phyloP scores from a whole-genome alignment of 192 early-diverging fungal genomes.

The Mycoemilia scoparia region DNA sequence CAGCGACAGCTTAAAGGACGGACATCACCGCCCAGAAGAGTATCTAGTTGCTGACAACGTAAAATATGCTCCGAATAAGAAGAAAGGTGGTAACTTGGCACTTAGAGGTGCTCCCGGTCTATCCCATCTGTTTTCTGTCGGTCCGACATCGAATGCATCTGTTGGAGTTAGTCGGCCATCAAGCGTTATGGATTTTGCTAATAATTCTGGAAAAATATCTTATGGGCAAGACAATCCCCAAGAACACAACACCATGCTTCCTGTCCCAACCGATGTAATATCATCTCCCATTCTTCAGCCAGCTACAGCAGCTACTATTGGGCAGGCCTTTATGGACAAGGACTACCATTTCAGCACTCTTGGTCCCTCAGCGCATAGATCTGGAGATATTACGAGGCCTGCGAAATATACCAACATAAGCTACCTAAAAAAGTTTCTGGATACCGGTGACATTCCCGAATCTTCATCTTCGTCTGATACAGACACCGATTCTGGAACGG shows the following conservation, averaged over 20 bases:
- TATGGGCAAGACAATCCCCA: too few species aligned
- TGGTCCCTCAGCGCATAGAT: too few species aligned
- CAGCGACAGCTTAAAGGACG: too few species aligned
- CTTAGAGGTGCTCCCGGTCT: constrained; percentile 25
- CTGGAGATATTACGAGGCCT: too few species aligned
- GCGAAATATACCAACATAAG: constrained; percentile 29
- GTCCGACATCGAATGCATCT: too few species aligned
- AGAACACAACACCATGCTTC: constrained; percentile 3
- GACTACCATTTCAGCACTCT: constrained; percentile 10
- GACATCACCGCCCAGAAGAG: too few species aligned
- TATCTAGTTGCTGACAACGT: too few species aligned
- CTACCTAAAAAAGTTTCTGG: constrained; percentile 20
- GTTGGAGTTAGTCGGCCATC: constrained; percentile 17
- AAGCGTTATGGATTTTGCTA: constrained; percentile 18
- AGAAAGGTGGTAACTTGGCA: too few species aligned
- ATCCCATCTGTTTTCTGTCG: constrained; percentile 33
- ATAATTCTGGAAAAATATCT: too few species aligned
- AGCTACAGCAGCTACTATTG: neutral
- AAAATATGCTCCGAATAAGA: too few species aligned
- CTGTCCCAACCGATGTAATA: neutral
- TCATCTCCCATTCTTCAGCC: neutral
- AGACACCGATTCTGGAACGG: constrained; percentile 10
- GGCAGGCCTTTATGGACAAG: constrained; percentile 2
- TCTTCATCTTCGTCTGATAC: constrained; percentile 16
- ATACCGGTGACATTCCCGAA: constrained; percentile 18